Evolutionary conservation across 257 asterid genomes (phyloP).

Genomic region (Phtheirospermum japonicum): DNA sequence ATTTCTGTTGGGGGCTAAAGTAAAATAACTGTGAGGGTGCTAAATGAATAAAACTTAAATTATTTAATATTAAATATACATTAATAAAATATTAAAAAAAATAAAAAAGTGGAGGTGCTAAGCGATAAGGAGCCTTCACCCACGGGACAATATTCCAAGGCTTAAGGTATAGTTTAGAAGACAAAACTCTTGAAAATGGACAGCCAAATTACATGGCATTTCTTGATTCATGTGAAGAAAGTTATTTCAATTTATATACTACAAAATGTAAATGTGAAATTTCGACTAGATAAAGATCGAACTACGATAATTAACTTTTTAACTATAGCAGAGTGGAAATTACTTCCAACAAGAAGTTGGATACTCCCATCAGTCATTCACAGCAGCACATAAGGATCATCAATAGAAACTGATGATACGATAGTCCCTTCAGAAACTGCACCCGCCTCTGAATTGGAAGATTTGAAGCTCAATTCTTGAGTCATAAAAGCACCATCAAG

Average conservation of each 20-base stretch:
- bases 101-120: no score
- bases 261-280: not conserved
- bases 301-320: not conserved
- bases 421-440: conserved; percentile 60
- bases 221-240: not conserved
- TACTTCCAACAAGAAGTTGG: conserved; percentile 96
- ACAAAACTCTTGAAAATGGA: conserved; percentile 13
- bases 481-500: conserved; percentile 97
- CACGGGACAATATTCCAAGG: conserved; percentile 2
- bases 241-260: not conserved
- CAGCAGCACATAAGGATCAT: conserved; percentile 91
- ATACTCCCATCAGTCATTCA: conserved; percentile 91
- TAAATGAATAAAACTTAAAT: no score
- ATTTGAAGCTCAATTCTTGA: conserved; percentile 83
- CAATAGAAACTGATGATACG: conserved; percentile 85
- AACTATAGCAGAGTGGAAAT: conserved; percentile 21
- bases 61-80: no score
- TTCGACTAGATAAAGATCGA: not conserved
- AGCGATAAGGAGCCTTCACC: no score
- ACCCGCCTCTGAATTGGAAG: conserved; percentile 64
- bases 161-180: conserved; percentile 5
- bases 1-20: no score
- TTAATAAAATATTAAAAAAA: no score
- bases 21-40: no score
- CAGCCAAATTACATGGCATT: conserved; percentile 15